Percentiles rank a stretch among this genome's conserved stretches.
These are phyloP conservation scores for Fomitopsis pinicola DNA, from an alignment of 1,284 basidiomycete genomes.

Conservation along the genomic window DNA sequence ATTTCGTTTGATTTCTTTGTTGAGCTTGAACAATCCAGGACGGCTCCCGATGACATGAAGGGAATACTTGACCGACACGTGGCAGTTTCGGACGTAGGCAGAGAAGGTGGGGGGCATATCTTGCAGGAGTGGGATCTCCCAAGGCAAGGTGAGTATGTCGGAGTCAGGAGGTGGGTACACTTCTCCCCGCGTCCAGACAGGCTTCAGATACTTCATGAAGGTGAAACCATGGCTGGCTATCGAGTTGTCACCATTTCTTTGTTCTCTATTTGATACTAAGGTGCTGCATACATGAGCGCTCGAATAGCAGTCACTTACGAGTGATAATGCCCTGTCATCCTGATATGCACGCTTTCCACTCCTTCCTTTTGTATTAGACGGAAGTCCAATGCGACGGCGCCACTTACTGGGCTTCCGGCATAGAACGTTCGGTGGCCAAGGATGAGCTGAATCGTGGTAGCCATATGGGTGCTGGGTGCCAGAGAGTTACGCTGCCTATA, in stretches of 20 bases:
- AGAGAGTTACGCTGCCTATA: too few species aligned
- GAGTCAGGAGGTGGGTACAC: neutral
- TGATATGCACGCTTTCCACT: neutral
- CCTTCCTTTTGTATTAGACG: neutral
- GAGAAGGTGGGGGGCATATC: neutral
- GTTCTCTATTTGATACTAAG: neutral
- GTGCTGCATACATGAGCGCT: too few species aligned
- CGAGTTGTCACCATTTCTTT: neutral
- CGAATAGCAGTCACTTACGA: neutral
- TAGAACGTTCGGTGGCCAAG: neutral
- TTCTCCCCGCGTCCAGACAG: neutral
- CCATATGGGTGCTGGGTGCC: neutral
- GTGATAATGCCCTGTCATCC: neutral
- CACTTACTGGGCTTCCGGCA: neutral
- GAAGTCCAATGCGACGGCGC: neutral
- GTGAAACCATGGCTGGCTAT: neutral
- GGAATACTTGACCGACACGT: neutral
- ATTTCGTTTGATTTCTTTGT: neutral
- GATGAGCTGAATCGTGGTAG: neutral
- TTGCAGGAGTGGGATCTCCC: neutral
- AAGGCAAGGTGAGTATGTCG: neutral
- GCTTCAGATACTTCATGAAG: neutral
- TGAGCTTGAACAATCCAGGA: neutral
- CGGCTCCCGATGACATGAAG: neutral
- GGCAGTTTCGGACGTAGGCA: neutral